Conservation (phyloP, 495 filamentous ascomycete genomes). For the Bacidia rubella region DNA sequence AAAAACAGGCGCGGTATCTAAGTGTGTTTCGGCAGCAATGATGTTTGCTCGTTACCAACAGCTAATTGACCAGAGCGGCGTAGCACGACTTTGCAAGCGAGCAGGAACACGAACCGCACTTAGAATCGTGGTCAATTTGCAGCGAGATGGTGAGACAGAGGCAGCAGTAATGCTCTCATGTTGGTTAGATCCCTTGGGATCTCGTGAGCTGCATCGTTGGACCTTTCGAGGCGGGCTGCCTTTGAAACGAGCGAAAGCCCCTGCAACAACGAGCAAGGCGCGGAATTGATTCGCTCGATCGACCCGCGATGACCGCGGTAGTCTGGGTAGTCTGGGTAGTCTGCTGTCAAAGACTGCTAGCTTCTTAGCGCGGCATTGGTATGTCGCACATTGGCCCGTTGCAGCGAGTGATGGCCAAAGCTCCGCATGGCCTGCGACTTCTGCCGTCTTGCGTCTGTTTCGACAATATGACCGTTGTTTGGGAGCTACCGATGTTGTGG, state of each 20-base stretch:
- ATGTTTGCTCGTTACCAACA: background rate
- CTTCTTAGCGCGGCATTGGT: constrained; percentile 2
- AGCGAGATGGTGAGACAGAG: background rate
- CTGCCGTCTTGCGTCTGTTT: constrained; percentile 1
- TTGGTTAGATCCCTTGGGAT: no score
- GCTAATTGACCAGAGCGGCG: background rate
- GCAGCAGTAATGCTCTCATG: background rate
- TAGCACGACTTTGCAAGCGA: background rate
- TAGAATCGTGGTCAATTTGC: background rate
- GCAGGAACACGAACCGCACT: background rate
- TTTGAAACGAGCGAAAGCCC: background rate
- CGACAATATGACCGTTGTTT: background rate
- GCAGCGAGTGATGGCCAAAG: background rate
- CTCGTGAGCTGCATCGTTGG: no score
- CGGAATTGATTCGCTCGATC: constrained; percentile 6
- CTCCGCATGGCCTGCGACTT: background rate
- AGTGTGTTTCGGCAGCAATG: background rate
- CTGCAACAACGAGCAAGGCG: background rate
- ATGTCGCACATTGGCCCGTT: background rate
- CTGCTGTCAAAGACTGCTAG: background rate
- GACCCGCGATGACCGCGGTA: constrained; percentile 5
- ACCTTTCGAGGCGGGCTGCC: no score
- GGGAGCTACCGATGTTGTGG: no score
- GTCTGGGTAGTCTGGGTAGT: no score
- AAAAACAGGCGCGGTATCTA: background rate